Evolutionary conservation across 192 early-diverging fungal species (phyloP), one percentile per base, ranked within the genome.

Genomic region (Lunasporangiospora selenospora): DNA sequence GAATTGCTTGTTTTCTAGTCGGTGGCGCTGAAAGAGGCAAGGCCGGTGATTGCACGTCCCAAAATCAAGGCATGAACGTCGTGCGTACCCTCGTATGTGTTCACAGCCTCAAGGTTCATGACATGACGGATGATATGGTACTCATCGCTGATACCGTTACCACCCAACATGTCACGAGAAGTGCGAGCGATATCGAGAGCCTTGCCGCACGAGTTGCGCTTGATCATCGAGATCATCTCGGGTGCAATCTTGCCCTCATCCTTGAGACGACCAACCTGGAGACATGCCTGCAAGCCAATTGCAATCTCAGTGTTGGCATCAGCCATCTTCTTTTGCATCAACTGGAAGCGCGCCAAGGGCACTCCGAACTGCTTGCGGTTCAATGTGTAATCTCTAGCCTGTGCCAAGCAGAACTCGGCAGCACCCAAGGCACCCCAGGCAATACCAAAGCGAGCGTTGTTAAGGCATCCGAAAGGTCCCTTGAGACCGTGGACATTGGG

Each of bases 391-490:
- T 93, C 88, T 58, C 96, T 84, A 4, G 97, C 95, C 75, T 94
- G 86, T 24, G 78, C 75, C 44, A 99, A 81, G 61, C 97, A 99
- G 65, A 84, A 85, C 77, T 99, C 95, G 31, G 97, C 96, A 37
- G 97, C 93, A 31, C 97, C 97, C 37, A 99, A 75, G 6, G 92
- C 91, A 59, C 97, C 97, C 97, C 97, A 99, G 4, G 95, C 81
- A 59, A 99, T 99, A 45, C 97, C 97, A 62, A 88, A 97, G 9
- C 97, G 88, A 15, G 97, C 97, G 75, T 98, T 97, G 83, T 99
- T 99, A 4, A 99, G 82, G 70, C 96, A 99, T 45, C 95, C 94
- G 62, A 99, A 99, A 6, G 97, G 96, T 24, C 97, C 97, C 81
- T 91, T 89, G 37, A 99, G 85, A 13, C 97, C 95, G 29, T 84